Base-by-base conservation (phyloP, 345 rosid species). In the Cochlearia excelsa region DNA sequence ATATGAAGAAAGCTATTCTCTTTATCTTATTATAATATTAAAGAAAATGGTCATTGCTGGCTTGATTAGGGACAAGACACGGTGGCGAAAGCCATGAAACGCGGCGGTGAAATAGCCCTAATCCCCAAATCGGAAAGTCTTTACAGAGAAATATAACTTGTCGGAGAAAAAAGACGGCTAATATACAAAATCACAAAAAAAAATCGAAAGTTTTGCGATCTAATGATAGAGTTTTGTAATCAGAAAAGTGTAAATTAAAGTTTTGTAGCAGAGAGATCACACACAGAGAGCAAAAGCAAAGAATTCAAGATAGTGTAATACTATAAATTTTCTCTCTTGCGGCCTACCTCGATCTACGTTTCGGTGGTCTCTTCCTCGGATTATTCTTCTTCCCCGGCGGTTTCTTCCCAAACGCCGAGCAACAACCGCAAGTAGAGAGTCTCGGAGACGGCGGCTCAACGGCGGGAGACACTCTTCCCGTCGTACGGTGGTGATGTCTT, bases 401-500 rank as follows among this genome's bases (percentile, higher is more conserved):
- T 60, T 81, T 88, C 71, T 85, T 91, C 11, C 74, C 58, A 42
- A 88, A 89, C 51, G 81, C 87, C 23, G 79, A 27, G 72, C 97
- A 92, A 45, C 82, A 83, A 57, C 97, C 95, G 66, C 98, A 92
- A 2, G 89, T 82, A 1, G 89, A 83, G 1, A 92, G 57, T 76
- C 81, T 83, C 2, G 98, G 98, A 34, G 98, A 92, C 9, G 98
- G 94, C 9, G 98, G 98, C 11, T 92, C 98, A 4, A 83, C 75
- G 2, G 87, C 93, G 41, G 93, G 93, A 52, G 95, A 76, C 1
- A 82, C 96, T 68, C 75, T 84, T 10, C 93, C 98, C 6, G 93
- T 76, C 39, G 92, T 69, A 16, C 95, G 78, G 65, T 79, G 77
- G 23, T 16, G 0, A n/a, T 82, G 85, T 26, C 94, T 60, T 26